Evolutionary conservation across 345 rosid genomes (phyloP).

Genomic region (Rhizophora mangle): DNA sequence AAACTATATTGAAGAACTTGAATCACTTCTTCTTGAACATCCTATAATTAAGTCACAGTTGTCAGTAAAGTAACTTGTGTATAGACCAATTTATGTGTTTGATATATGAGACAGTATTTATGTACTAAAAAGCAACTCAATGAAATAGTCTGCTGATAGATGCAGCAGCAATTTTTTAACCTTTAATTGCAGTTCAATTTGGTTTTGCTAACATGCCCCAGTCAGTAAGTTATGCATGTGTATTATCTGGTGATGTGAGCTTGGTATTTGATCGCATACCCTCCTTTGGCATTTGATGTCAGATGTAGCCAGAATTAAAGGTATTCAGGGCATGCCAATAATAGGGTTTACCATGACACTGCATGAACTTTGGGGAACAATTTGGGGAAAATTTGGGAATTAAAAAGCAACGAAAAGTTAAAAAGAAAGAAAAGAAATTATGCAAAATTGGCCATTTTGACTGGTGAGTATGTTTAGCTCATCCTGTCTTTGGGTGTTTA

Average conservation of each 20-base stretch:
- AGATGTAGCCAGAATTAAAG: background rate
- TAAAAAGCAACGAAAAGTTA: too few relatives aligned
- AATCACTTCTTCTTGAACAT: conserved; percentile 46
- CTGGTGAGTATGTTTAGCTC: too few relatives aligned
- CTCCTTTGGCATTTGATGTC: background rate
- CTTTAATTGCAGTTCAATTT: background rate
- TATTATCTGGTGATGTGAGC: background rate
- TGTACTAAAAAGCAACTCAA: background rate
- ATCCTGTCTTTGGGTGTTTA: background rate
- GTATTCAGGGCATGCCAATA: background rate
- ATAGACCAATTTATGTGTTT: background rate
- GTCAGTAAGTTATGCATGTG: background rate
- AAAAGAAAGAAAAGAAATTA: background rate
- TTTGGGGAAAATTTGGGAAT: background rate
- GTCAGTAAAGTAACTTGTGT: conserved; percentile 14
- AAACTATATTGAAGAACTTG: conserved; percentile 43
- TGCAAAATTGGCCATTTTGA: too few relatives aligned
- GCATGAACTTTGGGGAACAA: background rate
- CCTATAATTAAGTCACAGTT: conserved; percentile 40
- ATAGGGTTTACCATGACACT: background rate
- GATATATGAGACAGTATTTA: background rate
- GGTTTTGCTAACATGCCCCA: background rate
- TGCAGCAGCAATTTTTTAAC: background rate
- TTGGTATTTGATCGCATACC: too few relatives aligned
- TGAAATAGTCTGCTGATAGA: background rate